These are phyloP conservation scores for Exophiala xenobiotica DNA, from an alignment of 2,329 filamentous ascomycete species.

Conservation along the genomic window DNA sequence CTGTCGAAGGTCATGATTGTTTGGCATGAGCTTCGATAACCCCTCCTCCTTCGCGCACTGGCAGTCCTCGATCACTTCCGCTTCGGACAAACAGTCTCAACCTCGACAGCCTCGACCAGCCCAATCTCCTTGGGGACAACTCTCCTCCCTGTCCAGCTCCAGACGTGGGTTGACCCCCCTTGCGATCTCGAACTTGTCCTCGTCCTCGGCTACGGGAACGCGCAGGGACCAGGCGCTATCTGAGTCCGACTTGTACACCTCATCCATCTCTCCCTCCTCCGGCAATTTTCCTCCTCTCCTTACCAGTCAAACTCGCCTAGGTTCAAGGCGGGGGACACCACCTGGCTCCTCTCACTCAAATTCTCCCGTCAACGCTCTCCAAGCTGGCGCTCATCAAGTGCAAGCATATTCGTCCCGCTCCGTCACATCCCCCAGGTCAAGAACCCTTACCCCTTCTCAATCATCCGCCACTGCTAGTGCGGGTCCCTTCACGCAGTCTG, in stretches of 20 bases:
- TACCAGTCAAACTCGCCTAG: constrained; percentile 18
- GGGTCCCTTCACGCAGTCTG: constrained; percentile 49
- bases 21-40: constrained; percentile 32
- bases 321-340: constrained; percentile 18
- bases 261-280: constrained; percentile 14
- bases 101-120: constrained; percentile 23
- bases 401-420: constrained; percentile 40
- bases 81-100: constrained; percentile 15
- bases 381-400: constrained; percentile 54
- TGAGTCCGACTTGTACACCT: constrained; percentile 14
- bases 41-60: constrained; percentile 27
- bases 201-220: constrained; percentile 33
- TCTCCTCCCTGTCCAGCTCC: constrained; percentile 54
- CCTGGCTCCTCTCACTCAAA: constrained; percentile 33
- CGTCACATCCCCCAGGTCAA: constrained; percentile 56
- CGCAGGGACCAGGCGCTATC: constrained; percentile 14
- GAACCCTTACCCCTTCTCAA: constrained; percentile 55
- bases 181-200: constrained; percentile 52
- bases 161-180: constrained; percentile 60
- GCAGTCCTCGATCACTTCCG: constrained; percentile 22
- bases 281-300: constrained; percentile 17
- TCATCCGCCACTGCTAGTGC: constrained; percentile 56
- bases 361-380: constrained; percentile 55
- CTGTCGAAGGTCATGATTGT: constrained; percentile 30
- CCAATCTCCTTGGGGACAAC: constrained; percentile 58